A percentile compares a stretch with the other conserved stretches of the same genome.
phyloP scores from a whole-genome alignment of 176 grass and related monocot species.

The Carex littledalei region DNA sequence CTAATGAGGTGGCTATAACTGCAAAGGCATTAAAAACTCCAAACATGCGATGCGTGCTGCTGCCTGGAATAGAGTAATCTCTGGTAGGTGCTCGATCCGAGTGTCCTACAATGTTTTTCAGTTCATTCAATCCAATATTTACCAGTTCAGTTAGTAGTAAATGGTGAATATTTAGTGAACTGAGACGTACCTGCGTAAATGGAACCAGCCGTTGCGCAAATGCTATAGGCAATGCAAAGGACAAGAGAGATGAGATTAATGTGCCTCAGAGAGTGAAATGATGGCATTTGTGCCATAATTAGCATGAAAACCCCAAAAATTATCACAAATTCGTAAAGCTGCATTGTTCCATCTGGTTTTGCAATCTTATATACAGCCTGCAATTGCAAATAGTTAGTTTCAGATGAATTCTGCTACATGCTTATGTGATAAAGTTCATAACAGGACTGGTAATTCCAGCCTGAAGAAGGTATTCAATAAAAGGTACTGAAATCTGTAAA shows the following conservation, averaged over 20 bases:
- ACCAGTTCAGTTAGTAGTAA: neutral
- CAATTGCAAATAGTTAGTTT: neutral
- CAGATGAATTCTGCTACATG: neutral
- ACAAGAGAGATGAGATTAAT: conserved; percentile 74
- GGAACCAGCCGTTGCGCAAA: conserved; percentile 67
- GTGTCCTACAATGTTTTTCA: conserved; percentile 34
- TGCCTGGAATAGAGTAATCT: conserved; percentile 59
- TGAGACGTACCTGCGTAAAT: conserved; percentile 46
- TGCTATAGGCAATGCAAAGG: conserved; percentile 66
- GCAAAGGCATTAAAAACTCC: conserved; percentile 74
- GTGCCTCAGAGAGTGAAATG: conserved; percentile 86
- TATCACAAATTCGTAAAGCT: conserved; percentile 74
- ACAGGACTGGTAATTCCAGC: neutral
- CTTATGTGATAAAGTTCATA: neutral
- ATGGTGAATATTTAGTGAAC: no score
- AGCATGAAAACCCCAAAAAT: conserved; percentile 71
- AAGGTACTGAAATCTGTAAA: neutral
- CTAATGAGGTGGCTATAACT: conserved; percentile 81
- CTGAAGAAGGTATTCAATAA: neutral
- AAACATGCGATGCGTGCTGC: conserved; percentile 37
- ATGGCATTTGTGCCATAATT: conserved; percentile 62
- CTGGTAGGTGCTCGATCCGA: conserved; percentile 32
- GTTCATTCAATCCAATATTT: neutral
- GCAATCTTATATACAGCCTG: conserved; percentile 78
- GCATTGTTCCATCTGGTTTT: conserved; percentile 51